Base-by-base conservation (phyloP, 2,329 filamentous ascomycete species). In the Colletotrichum sp. region DNA sequence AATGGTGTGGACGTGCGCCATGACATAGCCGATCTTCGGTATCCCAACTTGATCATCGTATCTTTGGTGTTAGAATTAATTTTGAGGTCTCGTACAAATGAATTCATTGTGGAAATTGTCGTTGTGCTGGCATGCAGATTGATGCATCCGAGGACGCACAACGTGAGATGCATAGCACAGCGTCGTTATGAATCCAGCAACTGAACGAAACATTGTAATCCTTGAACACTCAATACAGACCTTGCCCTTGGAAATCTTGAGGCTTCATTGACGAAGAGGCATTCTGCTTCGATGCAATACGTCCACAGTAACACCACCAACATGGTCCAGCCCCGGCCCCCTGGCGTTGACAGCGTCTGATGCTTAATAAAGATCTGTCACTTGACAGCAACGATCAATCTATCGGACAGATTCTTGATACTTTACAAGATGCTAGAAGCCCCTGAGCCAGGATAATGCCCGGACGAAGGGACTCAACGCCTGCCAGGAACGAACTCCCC, bases 161-260 rank as follows among this genome's bases (percentile, higher is more conserved):
- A 3, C 6, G 6, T 0, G 13, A 12, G 11, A 21, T 21, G 43
- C 43, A 51, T 21, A 51, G 43, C 43, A 51, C n/a, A 51, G 7
- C 6, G 12, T 8, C 11, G 6, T 13, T 51, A 3, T 21, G 43
- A 51, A 24, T n/a, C 21, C n/a, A 5, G 13, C n/a, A 51, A 51
- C n/a, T 51, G n/a, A 51, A 4, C 0, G 1, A 51, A 24, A 13
- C 1, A 0, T 21, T 13, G n/a, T 4, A 5, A 13, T 13, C 3
- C 43, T 21, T 8, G 43, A 13, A 51, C 3, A 13, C 9, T 8
- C 11, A 21, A 51, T 8, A 51, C n/a, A 51, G 6, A 21, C 7
- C 43, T 13, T 21, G 1, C n/a, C 1, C n/a, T 21, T 7, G n/a
- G 13, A 13, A 6, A n/a, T 3, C 12, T 2, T 21, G 6, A 51